Base-by-base conservation (phyloP, 2,329 filamentous ascomycete species). In the Bipolaris cookei region DNA sequence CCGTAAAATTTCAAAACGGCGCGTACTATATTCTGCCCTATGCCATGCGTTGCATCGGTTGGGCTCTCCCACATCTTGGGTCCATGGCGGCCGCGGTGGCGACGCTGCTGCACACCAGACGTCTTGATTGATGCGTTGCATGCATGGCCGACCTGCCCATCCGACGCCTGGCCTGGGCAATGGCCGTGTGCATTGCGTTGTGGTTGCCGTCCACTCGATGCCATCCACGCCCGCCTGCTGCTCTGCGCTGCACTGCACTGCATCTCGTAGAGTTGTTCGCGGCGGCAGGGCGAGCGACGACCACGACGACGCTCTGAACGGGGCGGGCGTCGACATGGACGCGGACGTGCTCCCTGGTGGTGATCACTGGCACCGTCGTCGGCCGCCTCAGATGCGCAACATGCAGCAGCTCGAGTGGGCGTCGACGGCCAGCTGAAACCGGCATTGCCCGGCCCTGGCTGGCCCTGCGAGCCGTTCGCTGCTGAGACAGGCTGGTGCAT, bases 1-100 rank as follows among this genome's bases (percentile, higher is more conserved):
- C 37, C 48, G 48, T 37, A 66, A 68, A 64, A 64, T 58, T 66
- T 65, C 64, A 60, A 65, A 68, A 66, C 65, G 64, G 51, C 41
- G 42, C 48, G 60, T 65, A 63, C 63, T 65, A 63, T 63, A 65
- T 59, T 43, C 52, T 46, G 52, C 43, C 48, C 48, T 57, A 67
- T 66, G 66, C 66, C 59, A 62, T 66, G 65, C 62, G 59, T 5
- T 63, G 58, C 59, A 56, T 55, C 64, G 59, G 67, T 69, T 67
- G 67, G 67, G 67, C 67, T 30, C 28, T 30, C 28, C 28, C 28
- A 30, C 28, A 30, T 30, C 28, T 30, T 30, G 28, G 28, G 28
- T 30, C 28, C 28, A 30, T 30, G 28, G 28, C 28, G 28, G 10
- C 28, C 3, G 28, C 10, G 20, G 39, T 42, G 39, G 39, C 39